Conservation (phyloP, 2,329 filamentous ascomycete genomes). For the Cercospora sp. region DNA sequence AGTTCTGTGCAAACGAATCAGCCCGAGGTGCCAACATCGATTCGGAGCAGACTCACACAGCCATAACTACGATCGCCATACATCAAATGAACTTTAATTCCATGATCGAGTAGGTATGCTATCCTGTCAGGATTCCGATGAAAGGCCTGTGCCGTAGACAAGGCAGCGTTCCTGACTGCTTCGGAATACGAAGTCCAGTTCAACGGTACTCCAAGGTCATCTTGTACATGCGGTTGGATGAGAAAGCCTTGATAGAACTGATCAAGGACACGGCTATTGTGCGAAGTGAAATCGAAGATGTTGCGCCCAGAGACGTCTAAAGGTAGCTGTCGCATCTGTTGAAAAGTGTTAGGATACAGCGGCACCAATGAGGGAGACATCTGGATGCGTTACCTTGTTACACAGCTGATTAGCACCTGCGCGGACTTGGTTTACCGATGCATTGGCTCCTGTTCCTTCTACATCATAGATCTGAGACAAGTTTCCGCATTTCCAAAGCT, state of each 20-base stretch:
- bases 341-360: background rate
- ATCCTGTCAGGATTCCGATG: constrained; percentile 53
- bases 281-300: constrained; percentile 54
- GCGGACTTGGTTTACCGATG: constrained; percentile 45
- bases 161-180: constrained; percentile 26
- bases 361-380: background rate
- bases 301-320: constrained; percentile 38
- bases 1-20: constrained; percentile 41
- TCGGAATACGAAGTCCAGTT: constrained; percentile 55
- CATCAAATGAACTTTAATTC: constrained; percentile 56
- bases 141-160: constrained; percentile 49
- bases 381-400: constrained; percentile 26
- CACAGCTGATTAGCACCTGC: constrained; percentile 49
- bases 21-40: constrained; percentile 24
- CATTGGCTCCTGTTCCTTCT: constrained; percentile 44
- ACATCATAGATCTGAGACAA: constrained; percentile 47
- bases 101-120: constrained; percentile 56
- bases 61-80: constrained; percentile 59
- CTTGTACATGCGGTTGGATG: constrained; percentile 56
- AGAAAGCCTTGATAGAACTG: constrained; percentile 48
- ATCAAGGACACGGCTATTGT: constrained; percentile 39
- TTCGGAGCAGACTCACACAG: constrained; percentile 9
- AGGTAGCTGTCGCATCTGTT: constrained; percentile 21
- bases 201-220: constrained; percentile 57
- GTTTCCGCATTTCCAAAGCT: constrained; percentile 52